These are phyloP conservation scores for Plectosphaerella plurivora DNA, from an alignment of 2,329 filamentous ascomycete species.

Conservation along the genomic window DNA sequence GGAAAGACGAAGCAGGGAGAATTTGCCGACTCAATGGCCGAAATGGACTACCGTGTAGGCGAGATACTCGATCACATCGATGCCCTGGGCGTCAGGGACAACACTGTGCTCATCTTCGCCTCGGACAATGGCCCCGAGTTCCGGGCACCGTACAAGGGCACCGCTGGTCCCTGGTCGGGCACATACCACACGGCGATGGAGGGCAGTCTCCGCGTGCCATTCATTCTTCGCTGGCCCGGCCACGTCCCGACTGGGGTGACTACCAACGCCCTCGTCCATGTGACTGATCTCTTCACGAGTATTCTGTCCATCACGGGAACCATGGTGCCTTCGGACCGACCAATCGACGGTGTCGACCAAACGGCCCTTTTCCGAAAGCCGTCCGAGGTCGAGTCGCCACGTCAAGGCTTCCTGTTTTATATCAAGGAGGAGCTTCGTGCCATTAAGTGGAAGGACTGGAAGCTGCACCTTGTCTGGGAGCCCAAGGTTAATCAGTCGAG, in stretches of 20 bases:
- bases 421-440: constrained; percentile 28
- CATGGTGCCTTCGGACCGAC: constrained; percentile 17
- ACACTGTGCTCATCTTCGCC: constrained; percentile 28
- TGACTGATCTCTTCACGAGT: constrained; percentile 26
- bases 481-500: constrained; percentile 26
- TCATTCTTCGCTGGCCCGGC: constrained; percentile 28
- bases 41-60: constrained; percentile 26
- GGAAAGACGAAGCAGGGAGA: constrained; percentile 22
- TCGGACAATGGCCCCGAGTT: constrained; percentile 31
- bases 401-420: constrained; percentile 25
- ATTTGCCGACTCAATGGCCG: constrained; percentile 26
- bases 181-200: constrained; percentile 32
- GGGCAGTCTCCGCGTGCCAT: constrained; percentile 26
- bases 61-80: constrained; percentile 26
- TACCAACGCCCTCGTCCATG: constrained; percentile 25
- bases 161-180: constrained; percentile 26
- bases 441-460: constrained; percentile 29
- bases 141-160: constrained; percentile 22
- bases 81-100: constrained; percentile 18
- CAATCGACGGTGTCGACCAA: constrained; percentile 25
- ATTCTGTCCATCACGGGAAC: constrained; percentile 20
- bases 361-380: constrained; percentile 19
- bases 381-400: constrained; percentile 5
- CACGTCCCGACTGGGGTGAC: constrained; percentile 17
- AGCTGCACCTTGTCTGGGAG: constrained; percentile 27